Percentiles rank a stretch among this genome's conserved stretches.
Evolutionary conservation across 2,329 filamentous ascomycete species (phyloP).

Genomic region (Amauroascus verrucosus): DNA sequence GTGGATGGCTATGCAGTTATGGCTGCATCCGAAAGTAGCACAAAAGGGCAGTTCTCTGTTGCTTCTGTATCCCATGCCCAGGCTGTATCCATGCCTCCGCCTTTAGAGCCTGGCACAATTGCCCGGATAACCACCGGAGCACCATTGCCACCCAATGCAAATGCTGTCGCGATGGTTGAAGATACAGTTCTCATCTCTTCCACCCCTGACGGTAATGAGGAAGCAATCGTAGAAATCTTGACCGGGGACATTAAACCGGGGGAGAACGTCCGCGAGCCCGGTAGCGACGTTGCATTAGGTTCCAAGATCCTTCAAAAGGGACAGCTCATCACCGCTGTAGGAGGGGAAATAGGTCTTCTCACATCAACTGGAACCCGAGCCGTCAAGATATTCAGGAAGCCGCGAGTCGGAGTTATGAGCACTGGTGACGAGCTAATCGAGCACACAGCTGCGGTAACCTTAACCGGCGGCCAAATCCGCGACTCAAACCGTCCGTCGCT

Average conservation of each 20-base stretch:
- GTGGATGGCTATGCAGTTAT: slow-evolving; percentile 92
- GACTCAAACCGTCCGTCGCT: slow-evolving; percentile 89
- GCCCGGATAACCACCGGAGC: slow-evolving; percentile 91
- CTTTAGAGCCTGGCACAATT: slow-evolving; percentile 62
- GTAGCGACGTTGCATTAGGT: slow-evolving; percentile 68
- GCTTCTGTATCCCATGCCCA: slow-evolving; percentile 77
- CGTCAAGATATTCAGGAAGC: slow-evolving; percentile 63
- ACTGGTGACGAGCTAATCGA: slow-evolving; percentile 91
- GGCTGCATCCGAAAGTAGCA: slow-evolving; percentile 47
- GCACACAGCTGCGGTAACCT: slow-evolving; percentile 48
- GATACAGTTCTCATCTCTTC: slow-evolving; percentile 68
- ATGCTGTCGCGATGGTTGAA: slow-evolving; percentile 93
- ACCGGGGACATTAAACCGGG: slow-evolving; percentile 62
- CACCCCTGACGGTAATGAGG: slow-evolving; percentile 72
- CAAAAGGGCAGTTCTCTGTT: slow-evolving; percentile 77
- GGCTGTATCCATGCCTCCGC: slow-evolving; percentile 51
- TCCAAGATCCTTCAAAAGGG: slow-evolving; percentile 63
- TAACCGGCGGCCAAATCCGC: slow-evolving; percentile 73
- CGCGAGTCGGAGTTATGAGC: slow-evolving; percentile 75
- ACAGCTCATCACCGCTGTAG: slow-evolving; percentile 72
- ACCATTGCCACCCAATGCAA: slow-evolving; percentile 76
- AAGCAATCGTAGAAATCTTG: slow-evolving; percentile 77
- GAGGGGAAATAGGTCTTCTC: slow-evolving; percentile 83
- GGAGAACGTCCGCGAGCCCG: slow-evolving; percentile 85
- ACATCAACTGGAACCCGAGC: slow-evolving; percentile 68